Base-by-base conservation (phyloP, 139 green algal species). In the Pseudopediastrum boryanum region DNA sequence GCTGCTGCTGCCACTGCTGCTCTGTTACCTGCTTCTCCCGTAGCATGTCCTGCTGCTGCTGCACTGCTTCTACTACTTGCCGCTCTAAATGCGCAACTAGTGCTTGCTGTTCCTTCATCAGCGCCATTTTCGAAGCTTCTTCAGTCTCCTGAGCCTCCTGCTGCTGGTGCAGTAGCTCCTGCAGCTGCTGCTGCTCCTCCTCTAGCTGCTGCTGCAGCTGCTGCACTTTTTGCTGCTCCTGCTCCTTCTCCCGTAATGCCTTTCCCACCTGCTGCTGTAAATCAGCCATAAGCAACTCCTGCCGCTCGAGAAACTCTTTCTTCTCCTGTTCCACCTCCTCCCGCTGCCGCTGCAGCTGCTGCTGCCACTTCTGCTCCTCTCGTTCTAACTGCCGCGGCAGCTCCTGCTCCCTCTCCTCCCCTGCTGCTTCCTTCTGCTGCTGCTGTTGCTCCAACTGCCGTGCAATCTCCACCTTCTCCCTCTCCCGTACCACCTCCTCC, bases 151-250 rank as follows among this genome's bases (percentile, higher is more conserved):
- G n/a, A n/a, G n/a, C n/a, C n/a, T n/a, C n/a, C n/a, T n/a, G n/a
- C n/a, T n/a, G n/a, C 51, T 35, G 51, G 6, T n/a, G 25, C 51
- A 62, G 27, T 29, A 8, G 54, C 54, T 13, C 9, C n/a, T 42
- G 62, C 23, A 42, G 62, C 62, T 42, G 62, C 7, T 70, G 62
- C 62, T 48, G 62, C 31, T 70, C 10, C 31, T 70, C 10, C 6
- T 70, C 35, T 36, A 46, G 43, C 43, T 43, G 43, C n/a, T 62
- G 44, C 9, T 75, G 39, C 27, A 19, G 42, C 67, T 75, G 41
- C 71, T 78, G 71, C 38, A 68, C 25, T 5, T 65, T 39, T 13
- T 48, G 71, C 71, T 69, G 51, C 35, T 65, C 16, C 9, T 48
- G 71, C 51, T 78, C n/a, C 48, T 21, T 21, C 16, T 21, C 19